Conservation (phyloP, 305 asterid species). For the Fraxinus dipetala region DNA sequence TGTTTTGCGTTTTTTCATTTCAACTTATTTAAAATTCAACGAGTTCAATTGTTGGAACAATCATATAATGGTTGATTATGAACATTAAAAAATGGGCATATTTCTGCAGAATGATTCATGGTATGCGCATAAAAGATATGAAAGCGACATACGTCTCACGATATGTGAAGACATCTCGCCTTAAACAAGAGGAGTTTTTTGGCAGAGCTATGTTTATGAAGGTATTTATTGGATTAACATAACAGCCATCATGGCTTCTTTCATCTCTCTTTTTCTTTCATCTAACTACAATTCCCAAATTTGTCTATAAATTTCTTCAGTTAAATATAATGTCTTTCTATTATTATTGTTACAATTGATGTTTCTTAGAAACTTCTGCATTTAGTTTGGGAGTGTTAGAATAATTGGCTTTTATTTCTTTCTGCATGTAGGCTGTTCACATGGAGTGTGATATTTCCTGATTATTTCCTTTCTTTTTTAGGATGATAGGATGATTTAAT, state of each 20-base stretch:
- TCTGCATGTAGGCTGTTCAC: not conserved
- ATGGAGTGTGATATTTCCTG: not conserved
- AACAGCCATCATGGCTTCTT: not conserved
- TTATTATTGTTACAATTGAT: not conserved
- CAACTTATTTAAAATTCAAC: not conserved
- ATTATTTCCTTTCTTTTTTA: not conserved
- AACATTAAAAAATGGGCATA: slow-evolving; percentile 14
- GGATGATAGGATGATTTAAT: not conserved
- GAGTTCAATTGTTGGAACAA: not conserved
- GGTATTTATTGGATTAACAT: slow-evolving; percentile 35
- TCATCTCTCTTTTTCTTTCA: not conserved
- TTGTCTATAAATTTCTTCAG: not conserved
- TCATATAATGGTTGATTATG: slow-evolving; percentile 1
- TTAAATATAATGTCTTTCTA: not conserved
- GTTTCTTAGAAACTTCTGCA: not conserved
- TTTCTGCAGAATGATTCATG: slow-evolving; percentile 85
- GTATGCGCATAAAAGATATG: slow-evolving; percentile 86
- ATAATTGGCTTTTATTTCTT: not conserved
- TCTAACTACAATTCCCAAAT: not conserved
- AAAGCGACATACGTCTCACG: slow-evolving; percentile 91
- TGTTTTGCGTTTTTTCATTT: not conserved
- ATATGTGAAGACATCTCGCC: slow-evolving; percentile 84
- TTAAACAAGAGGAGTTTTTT: slow-evolving; percentile 75
- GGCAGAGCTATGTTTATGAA: slow-evolving; percentile 85
- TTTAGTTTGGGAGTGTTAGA: not conserved